Evolutionary conservation across 805 yeast genomes (phyloP).

Genomic region (Cyberlindnera subsufficiens): DNA sequence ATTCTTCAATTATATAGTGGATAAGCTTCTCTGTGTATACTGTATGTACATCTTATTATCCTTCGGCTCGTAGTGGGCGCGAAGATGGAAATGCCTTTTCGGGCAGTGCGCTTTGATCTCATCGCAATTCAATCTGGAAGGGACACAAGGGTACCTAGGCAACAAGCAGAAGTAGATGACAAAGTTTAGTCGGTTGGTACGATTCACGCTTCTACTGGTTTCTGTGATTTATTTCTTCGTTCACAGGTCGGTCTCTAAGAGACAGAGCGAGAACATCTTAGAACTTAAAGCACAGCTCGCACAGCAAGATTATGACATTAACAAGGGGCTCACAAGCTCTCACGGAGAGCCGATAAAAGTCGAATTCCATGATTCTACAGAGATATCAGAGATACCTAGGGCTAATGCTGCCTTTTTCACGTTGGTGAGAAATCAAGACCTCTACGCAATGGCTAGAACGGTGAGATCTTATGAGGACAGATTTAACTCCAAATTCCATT

Average conservation of each 20-base stretch:
- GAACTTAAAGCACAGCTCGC: constrained; percentile 14
- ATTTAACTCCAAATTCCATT: constrained; percentile 62
- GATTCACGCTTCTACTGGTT: constrained; percentile 15
- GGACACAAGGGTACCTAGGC: too few species aligned
- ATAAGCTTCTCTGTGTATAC: too few species aligned
- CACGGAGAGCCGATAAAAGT: constrained; percentile 4
- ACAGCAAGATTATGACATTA: constrained; percentile 14
- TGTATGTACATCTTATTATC: too few species aligned
- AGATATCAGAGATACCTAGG: constrained; percentile 28
- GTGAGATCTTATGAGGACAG: constrained; percentile 71
- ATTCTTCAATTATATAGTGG: too few species aligned
- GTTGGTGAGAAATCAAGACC: constrained; percentile 9
- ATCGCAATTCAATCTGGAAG: too few species aligned
- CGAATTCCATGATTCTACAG: constrained; percentile 42
- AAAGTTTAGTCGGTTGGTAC: constrained; percentile 9
- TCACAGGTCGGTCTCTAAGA: constrained; percentile 15
- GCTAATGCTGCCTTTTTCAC: constrained; percentile 64
- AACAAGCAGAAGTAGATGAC: constrained; percentile 4
- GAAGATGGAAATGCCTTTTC: too few species aligned
- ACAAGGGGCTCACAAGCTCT: constrained; percentile 7
- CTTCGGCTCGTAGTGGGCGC: too few species aligned
- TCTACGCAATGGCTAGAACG: constrained; percentile 42
- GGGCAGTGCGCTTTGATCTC: too few species aligned
- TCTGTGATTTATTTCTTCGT: constrained; percentile 14
- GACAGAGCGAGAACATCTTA: constrained; percentile 13